Conservation (phyloP, 306 rosid genomes). For the Medicago ruthenica region DNA sequence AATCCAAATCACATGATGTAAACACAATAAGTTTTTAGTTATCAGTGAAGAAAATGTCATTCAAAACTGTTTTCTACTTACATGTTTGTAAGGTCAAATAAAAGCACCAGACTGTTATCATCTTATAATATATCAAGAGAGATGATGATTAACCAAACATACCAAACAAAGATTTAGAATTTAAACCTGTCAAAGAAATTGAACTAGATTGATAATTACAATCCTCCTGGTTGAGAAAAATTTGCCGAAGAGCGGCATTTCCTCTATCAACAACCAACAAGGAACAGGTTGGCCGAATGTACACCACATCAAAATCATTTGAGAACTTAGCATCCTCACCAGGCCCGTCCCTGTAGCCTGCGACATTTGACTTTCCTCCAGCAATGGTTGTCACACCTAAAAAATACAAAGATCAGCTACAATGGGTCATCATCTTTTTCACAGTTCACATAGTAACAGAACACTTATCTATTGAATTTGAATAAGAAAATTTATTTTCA, state of each 20-base stretch:
- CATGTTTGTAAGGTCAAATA: too few relatives aligned
- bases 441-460: constrained; percentile 14
- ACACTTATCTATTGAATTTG: too few relatives aligned
- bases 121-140: too few relatives aligned
- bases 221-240: constrained; percentile 83
- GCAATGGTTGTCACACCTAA: constrained; percentile 97
- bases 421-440: too few relatives aligned
- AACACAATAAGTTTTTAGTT: too few relatives aligned
- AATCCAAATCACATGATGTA: too few relatives aligned
- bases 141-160: too few relatives aligned
- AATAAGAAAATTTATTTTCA: too few relatives aligned
- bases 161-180: neutral
- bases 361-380: constrained; percentile 90
- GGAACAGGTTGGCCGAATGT: constrained; percentile 84
- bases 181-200: constrained; percentile 81
- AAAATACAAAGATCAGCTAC: neutral
- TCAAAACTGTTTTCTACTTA: too few relatives aligned
- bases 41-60: too few relatives aligned
- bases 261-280: constrained; percentile 96
- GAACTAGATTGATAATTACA: constrained; percentile 83
- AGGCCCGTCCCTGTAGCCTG: constrained; percentile 96
- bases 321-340: constrained; percentile 98
- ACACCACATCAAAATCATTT: constrained; percentile 89
- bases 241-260: constrained; percentile 94
- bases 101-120: too few relatives aligned